A percentile compares a stretch with the other conserved stretches of the same genome.
Evolutionary conservation across 2,329 filamentous ascomycete genomes (phyloP).

Genomic region (Coniosporium tulheliwenetii): DNA sequence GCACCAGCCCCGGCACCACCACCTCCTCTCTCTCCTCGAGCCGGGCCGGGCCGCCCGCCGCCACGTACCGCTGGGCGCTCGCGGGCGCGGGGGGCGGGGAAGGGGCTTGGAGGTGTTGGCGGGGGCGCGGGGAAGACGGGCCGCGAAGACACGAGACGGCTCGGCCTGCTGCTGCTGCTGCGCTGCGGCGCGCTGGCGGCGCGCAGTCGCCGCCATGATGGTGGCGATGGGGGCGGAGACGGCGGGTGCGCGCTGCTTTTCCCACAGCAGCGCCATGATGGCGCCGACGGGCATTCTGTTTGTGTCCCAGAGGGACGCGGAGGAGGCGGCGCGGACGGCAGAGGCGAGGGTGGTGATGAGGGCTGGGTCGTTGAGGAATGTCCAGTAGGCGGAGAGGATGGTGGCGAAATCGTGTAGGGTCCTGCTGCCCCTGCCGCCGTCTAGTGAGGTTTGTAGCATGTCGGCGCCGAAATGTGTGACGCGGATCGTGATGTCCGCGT

Average conservation of each 20-base stretch:
- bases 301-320: not conserved
- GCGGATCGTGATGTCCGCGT: not conserved
- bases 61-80: not conserved
- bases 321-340: not conserved
- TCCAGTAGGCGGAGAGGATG: not conserved
- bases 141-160: too few relatives aligned
- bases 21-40: not conserved
- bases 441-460: not conserved
- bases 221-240: too few relatives aligned
- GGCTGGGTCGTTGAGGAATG: not conserved
- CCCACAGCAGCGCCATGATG: not conserved
- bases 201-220: too few relatives aligned
- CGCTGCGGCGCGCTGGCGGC: too few relatives aligned
- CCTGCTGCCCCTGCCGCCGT: not conserved
- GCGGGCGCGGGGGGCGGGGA: not conserved
- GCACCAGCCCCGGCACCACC: too few relatives aligned
- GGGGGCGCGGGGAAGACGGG: too few relatives aligned
- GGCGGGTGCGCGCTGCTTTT: not conserved
- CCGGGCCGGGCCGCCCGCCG: not conserved
- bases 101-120: not conserved
- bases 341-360: not conserved
- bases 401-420: not conserved
- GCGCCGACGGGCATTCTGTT: not conserved
- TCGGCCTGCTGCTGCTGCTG: too few relatives aligned
- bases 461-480: too few relatives aligned